These are phyloP conservation scores for Serpula lacrymans DNA, from an alignment of 768 basidiomycete genomes.

Conservation along the genomic window DNA sequence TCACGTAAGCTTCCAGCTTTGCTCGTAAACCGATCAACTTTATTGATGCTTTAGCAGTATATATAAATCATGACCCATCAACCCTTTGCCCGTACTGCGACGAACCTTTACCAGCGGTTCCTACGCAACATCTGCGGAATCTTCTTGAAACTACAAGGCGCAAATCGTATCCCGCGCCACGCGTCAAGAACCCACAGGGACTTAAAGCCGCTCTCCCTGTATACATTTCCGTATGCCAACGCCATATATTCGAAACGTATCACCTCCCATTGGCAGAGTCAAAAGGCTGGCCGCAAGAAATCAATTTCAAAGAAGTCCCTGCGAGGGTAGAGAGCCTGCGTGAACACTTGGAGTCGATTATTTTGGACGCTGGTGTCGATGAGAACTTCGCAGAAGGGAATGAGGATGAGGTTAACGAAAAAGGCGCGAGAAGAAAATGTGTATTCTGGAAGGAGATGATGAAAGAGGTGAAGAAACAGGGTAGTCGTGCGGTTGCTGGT, in stretches of 20 bases:
- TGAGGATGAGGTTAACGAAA: constrained; percentile 7
- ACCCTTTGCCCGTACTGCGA: constrained; percentile 84
- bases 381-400: constrained; percentile 21
- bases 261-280: constrained; percentile 67
- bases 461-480: constrained; percentile 60
- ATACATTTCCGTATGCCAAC: constrained; percentile 70
- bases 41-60: constrained; percentile 35
- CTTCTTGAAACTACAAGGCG: constrained; percentile 50
- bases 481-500: constrained; percentile 61
- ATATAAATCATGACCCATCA: constrained; percentile 58
- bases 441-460: constrained; percentile 70
- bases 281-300: constrained; percentile 74
- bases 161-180: constrained; percentile 58
- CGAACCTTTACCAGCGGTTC: constrained; percentile 55
- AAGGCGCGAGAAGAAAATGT: constrained; percentile 38
- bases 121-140: constrained; percentile 54
- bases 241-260: constrained; percentile 74
- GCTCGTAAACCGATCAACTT: neutral
- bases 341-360: constrained; percentile 43
- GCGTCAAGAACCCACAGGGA: constrained; percentile 67
- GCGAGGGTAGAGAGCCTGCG: constrained; percentile 53
- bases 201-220: constrained; percentile 46
- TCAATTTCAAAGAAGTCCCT: constrained; percentile 59
- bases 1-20: constrained; percentile 31
- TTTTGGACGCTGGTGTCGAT: constrained; percentile 40